phyloP scores from a whole-genome alignment of 2,329 filamentous ascomycete genomes.

The Colletotrichum cuscutae region DNA sequence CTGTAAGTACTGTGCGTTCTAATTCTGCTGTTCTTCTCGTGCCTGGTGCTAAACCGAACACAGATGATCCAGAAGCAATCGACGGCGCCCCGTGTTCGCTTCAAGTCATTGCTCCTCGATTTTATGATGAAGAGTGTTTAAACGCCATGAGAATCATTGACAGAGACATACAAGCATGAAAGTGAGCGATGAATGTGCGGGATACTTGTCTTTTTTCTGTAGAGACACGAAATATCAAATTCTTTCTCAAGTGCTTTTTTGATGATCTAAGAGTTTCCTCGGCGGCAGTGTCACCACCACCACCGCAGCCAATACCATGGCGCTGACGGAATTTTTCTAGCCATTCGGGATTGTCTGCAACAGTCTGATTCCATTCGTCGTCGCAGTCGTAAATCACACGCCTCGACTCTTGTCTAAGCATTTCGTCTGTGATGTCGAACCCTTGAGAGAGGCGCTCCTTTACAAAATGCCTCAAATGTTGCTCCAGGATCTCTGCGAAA shows the following conservation, averaged over 20 bases:
- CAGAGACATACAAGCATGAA: conserved; percentile 8
- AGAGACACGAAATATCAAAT: background rate
- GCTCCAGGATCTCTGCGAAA: conserved; percentile 15
- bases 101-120: conserved; percentile 55
- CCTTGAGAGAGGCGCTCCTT: background rate
- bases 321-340: conserved; percentile 38
- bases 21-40: background rate
- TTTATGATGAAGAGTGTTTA: conserved; percentile 60
- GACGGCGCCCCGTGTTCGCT: conserved; percentile 57
- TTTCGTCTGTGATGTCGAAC: conserved; percentile 37
- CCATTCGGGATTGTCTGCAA: conserved; percentile 43
- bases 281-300: background rate
- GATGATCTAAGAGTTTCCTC: background rate
- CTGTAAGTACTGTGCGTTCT: conserved; percentile 41
- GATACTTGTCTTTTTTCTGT: no score
- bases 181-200: background rate
- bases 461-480: conserved; percentile 9
- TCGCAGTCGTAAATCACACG: conserved; percentile 39
- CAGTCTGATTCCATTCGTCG: conserved; percentile 41
- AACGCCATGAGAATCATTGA: conserved; percentile 44
- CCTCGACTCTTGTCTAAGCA: conserved; percentile 42
- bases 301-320: background rate
- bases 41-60: background rate
- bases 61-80: conserved; percentile 52
- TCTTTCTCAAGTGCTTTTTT: background rate